Evolutionary conservation across 1,284 basidiomycete species (phyloP).

Genomic region (Puccinia polysora): DNA sequence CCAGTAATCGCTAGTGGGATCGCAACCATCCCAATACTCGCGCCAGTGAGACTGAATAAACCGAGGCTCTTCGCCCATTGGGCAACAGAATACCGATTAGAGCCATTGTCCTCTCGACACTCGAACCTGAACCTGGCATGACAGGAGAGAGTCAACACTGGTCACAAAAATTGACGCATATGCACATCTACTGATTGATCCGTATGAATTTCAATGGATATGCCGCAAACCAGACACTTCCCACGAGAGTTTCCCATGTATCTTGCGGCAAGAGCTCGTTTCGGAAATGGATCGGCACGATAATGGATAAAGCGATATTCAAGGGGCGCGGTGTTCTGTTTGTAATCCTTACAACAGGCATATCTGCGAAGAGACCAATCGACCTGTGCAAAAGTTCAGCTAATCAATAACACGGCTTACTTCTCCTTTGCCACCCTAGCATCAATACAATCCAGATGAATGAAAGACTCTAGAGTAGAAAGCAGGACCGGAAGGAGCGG

Average conservation of each 20-base stretch:
- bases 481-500: no score
- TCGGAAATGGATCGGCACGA: constrained; percentile 32
- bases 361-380: no score
- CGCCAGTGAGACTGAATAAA: constrained; percentile 33
- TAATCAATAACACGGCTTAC: no score
- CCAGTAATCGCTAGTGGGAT: constrained; percentile 21
- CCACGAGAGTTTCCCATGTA: constrained; percentile 28
- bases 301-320: constrained; percentile 26
- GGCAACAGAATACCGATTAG: constrained; percentile 24
- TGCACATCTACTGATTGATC: no score
- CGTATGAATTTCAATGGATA: background rate
- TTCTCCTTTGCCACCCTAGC: no score
- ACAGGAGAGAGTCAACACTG: background rate
- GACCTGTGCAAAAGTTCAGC: no score
- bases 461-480: no score
- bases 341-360: constrained; percentile 30
- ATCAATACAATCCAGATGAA: no score
- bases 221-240: constrained; percentile 29
- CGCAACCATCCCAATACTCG: constrained; percentile 28
- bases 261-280: constrained; percentile 14
- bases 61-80: constrained; percentile 28
- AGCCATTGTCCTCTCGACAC: constrained; percentile 23
- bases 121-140: constrained; percentile 26
- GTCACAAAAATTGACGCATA: background rate
- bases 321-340: constrained; percentile 14